These are phyloP conservation scores for Aspergillus ibericus DNA, from an alignment of 2,329 filamentous ascomycete genomes.

Conservation along the genomic window DNA sequence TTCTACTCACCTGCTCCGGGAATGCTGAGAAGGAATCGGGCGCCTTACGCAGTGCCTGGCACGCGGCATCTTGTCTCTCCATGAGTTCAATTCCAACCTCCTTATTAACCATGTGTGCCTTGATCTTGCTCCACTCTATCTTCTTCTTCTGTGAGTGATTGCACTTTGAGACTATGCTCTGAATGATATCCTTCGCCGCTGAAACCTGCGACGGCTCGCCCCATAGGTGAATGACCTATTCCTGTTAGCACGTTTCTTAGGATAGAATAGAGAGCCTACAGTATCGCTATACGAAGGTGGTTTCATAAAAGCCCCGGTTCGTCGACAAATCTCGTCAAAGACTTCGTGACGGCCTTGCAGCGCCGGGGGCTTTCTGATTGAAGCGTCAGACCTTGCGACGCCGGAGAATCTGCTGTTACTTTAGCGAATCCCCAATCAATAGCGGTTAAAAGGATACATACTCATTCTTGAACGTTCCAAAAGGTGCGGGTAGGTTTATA, in stretches of 20 bases:
- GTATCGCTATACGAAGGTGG: conserved; percentile 24
- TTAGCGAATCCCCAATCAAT: neutral
- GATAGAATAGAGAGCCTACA: conserved; percentile 14
- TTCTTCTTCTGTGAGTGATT: conserved; percentile 16
- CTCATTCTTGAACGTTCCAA: conserved; percentile 25
- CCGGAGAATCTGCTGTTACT: conserved; percentile 19
- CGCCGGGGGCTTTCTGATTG: neutral
- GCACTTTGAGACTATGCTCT: conserved; percentile 21
- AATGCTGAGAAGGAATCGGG: conserved; percentile 24
- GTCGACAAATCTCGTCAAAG: conserved; percentile 28
- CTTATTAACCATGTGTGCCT: conserved; percentile 24
- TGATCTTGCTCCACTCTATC: conserved; percentile 27
- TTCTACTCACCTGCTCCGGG: conserved; percentile 27
- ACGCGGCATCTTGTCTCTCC: conserved; percentile 23
- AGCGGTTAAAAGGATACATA: conserved; percentile 9
- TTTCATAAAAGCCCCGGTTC: conserved; percentile 30
- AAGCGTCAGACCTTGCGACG: conserved; percentile 15
- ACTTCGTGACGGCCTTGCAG: conserved; percentile 21
- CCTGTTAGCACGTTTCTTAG: neutral
- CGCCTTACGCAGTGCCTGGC: conserved; percentile 28
- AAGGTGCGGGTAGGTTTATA: conserved; percentile 20
- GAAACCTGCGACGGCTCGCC: conserved; percentile 25
- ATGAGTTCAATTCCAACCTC: conserved; percentile 24
- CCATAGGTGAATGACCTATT: conserved; percentile 28
- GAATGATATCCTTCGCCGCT: conserved; percentile 23